Conservation (phyloP, 352 stramenopile species). For the Pythium brachiatum region DNA sequence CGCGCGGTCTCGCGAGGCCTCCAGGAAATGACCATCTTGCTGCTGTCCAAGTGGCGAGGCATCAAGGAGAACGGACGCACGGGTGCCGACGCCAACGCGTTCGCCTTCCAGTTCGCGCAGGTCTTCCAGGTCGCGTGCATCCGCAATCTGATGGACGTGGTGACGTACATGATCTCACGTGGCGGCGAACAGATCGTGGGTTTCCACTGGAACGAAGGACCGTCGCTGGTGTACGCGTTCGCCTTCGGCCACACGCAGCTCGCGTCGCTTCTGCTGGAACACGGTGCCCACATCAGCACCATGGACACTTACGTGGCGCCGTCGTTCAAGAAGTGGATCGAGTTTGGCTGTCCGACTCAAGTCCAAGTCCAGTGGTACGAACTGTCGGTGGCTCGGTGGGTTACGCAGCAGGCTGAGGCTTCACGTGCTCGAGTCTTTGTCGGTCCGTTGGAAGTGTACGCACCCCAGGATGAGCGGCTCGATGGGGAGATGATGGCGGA, state of each 20-base stretch:
- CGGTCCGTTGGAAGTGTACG: slow-evolving; percentile 28
- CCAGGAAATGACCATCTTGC: slow-evolving; percentile 56
- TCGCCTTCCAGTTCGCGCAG: slow-evolving; percentile 68
- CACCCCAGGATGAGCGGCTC: slow-evolving; percentile 9
- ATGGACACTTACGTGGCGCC: slow-evolving; percentile 46
- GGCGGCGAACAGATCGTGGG: slow-evolving; percentile 52
- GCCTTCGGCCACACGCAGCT: slow-evolving; percentile 53
- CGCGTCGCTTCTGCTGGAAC: slow-evolving; percentile 27
- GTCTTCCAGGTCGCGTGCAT: slow-evolving; percentile 69
- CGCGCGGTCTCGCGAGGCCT: slow-evolving; percentile 52
- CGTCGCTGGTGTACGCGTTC: slow-evolving; percentile 59
- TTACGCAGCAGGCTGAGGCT: neutral
- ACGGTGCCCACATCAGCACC: slow-evolving; percentile 52
- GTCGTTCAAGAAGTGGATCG: slow-evolving; percentile 64
- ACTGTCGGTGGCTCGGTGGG: slow-evolving; percentile 8
- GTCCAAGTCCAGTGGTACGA: slow-evolving; percentile 34
- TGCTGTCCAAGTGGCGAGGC: slow-evolving; percentile 50
- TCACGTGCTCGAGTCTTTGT: neutral
- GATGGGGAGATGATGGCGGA: slow-evolving; percentile 16
- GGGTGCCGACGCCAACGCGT: slow-evolving; percentile 34
- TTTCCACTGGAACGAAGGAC: slow-evolving; percentile 61
- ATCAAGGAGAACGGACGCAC: slow-evolving; percentile 38
- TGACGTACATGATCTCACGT: slow-evolving; percentile 50
- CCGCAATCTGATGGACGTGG: slow-evolving; percentile 34
- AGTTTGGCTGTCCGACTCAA: slow-evolving; percentile 42